These are phyloP conservation scores for Mucor saturninus DNA, from an alignment of 371 early-diverging fungal genomes.

Conservation along the genomic window DNA sequence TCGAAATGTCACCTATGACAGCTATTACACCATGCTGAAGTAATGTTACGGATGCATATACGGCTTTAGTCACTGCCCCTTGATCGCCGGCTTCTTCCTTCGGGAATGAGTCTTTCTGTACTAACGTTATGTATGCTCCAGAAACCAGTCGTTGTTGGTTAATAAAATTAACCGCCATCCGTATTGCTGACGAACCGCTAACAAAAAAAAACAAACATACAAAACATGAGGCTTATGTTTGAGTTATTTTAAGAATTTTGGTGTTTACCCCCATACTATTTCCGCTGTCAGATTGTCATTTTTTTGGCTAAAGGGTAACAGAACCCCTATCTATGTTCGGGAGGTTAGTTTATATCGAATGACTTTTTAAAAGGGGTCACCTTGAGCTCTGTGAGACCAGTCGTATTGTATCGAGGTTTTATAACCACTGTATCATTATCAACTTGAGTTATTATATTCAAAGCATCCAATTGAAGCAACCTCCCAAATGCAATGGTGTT, in stretches of 20 bases:
- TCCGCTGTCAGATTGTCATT: constrained; percentile 41
- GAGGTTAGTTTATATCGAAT: background rate
- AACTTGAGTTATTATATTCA: constrained; percentile 33
- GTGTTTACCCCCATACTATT: constrained; percentile 50
- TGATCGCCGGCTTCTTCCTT: constrained; percentile 39
- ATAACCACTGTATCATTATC: constrained; percentile 41
- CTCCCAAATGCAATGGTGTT: constrained; percentile 31
- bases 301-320: constrained; percentile 46
- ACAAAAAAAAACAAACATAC: background rate
- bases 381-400: constrained; percentile 36
- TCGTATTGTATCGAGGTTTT: constrained; percentile 31
- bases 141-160: constrained; percentile 52
- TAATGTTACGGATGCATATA: constrained; percentile 57
- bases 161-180: constrained; percentile 56
- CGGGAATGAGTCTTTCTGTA: constrained; percentile 61
- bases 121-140: constrained; percentile 56
- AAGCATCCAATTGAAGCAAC: constrained; percentile 20
- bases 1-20: constrained; percentile 57
- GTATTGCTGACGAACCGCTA: constrained; percentile 61
- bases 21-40: constrained; percentile 55
- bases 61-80: constrained; percentile 50
- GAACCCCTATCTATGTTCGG: constrained; percentile 34
- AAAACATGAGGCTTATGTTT: background rate
- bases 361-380: constrained; percentile 16
- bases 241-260: background rate